phyloP scores from a whole-genome alignment of 257 asterid species.

The Ophiorrhiza pumila region DNA sequence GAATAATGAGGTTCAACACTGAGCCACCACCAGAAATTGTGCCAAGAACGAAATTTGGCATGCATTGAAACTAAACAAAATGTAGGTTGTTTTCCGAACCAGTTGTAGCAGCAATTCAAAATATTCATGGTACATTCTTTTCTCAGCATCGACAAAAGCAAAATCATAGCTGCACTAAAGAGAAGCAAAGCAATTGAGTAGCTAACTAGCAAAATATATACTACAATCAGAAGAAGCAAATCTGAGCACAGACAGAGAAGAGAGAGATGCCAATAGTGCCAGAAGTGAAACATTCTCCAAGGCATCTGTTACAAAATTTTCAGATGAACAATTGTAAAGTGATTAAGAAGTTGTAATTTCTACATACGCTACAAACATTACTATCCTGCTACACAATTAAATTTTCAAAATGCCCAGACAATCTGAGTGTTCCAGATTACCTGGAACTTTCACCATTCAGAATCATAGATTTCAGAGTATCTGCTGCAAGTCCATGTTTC shows the following conservation, averaged over 20 bases:
- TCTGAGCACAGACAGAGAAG: too few relatives aligned
- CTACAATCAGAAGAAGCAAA: too few relatives aligned
- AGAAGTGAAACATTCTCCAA: too few relatives aligned
- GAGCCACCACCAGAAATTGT: not conserved
- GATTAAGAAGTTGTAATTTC: too few relatives aligned
- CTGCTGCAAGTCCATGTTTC: too few relatives aligned
- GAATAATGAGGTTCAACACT: not conserved
- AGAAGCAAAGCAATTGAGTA: not conserved
- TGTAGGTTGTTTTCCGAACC: constrained; percentile 25
- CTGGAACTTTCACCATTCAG: too few relatives aligned
- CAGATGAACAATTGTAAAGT: too few relatives aligned
- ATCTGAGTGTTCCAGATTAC: constrained; percentile 23
- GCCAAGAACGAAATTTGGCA: not conserved
- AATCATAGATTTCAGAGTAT: too few relatives aligned
- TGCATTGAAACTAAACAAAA: not conserved
- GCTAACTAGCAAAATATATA: not conserved
- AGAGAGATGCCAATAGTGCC: too few relatives aligned
- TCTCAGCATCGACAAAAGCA: constrained; percentile 89
- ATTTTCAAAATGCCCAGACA: not conserved
- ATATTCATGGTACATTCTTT: constrained; percentile 80
- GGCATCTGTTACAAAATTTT: too few relatives aligned
- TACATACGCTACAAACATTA: too few relatives aligned
- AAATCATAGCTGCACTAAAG: constrained; percentile 66
- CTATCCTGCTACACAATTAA: too few relatives aligned
- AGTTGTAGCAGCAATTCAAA: constrained; percentile 77